A percentile compares a stretch with the other conserved stretches of the same genome.
phyloP scores from a whole-genome alignment of 257 asterid species.

The Nicotiana noctiflora region DNA sequence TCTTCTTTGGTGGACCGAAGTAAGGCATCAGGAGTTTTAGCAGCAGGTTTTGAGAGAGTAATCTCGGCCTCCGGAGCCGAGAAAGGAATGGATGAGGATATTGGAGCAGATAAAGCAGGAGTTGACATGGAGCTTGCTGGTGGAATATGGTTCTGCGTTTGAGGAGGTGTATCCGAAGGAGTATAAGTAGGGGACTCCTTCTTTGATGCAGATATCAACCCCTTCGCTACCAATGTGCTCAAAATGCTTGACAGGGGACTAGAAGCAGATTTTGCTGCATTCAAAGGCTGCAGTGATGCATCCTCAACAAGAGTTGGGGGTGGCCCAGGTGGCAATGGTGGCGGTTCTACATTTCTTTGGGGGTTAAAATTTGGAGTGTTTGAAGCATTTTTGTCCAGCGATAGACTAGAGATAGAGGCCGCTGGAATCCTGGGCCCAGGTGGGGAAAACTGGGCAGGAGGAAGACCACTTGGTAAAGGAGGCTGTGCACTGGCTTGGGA shows the following conservation, averaged over 20 bases:
- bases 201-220: constrained; percentile 66
- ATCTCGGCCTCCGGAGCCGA: constrained; percentile 23
- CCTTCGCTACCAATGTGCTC: constrained; percentile 77
- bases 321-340: constrained; percentile 24
- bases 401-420: constrained; percentile 5
- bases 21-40: constrained; percentile 21
- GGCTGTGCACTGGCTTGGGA: constrained; percentile 23
- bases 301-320: constrained; percentile 27
- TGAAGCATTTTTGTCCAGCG: constrained; percentile 19
- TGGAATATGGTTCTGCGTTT: constrained; percentile 30
- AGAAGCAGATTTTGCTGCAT: constrained; percentile 36
- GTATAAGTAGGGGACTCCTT: constrained; percentile 28
- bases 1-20: constrained; percentile 26
- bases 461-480: constrained; percentile 25
- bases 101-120: constrained; percentile 37
- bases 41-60: constrained; percentile 21
- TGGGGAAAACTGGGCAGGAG: constrained; percentile 9
- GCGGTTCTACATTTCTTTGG: constrained; percentile 32
- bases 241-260: constrained; percentile 74
- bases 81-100: constrained; percentile 27
- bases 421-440: constrained; percentile 6
- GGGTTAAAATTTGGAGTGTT: constrained; percentile 16
- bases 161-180: constrained; percentile 26
- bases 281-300: constrained; percentile 24
- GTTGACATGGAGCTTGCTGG: constrained; percentile 25